A percentile compares a stretch with the other conserved stretches of the same genome.
These are phyloP conservation scores for Linnemannia zychae DNA, from an alignment of 192 early-diverging fungal species.

Conservation along the genomic window DNA sequence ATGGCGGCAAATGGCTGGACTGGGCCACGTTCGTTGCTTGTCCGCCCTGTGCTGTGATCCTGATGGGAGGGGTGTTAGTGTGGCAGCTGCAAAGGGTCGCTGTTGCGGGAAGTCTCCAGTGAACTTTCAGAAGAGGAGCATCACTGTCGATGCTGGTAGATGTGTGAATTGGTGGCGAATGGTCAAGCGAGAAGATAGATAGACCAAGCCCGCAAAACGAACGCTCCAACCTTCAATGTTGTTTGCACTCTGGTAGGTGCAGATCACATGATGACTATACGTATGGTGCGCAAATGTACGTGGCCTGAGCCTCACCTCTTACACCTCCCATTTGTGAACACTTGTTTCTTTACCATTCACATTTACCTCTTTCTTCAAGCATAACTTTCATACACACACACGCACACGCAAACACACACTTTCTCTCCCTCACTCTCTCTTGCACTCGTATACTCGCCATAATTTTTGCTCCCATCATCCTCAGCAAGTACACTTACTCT, in stretches of 20 bases:
- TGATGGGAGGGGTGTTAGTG: neutral
- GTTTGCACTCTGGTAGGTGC: neutral
- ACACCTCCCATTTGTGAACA: no score
- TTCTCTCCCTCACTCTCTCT: neutral
- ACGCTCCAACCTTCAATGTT: neutral
- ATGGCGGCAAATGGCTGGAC: slow-evolving; percentile 8
- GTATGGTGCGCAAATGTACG: no score
- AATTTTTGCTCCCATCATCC: neutral
- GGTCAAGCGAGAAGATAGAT: neutral
- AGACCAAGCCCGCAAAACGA: neutral
- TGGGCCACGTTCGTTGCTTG: slow-evolving; percentile 3
- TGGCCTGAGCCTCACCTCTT: no score
- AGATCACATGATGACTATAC: no score
- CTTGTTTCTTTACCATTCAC: no score
- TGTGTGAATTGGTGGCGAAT: slow-evolving; percentile 8
- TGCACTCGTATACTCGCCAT: no score
- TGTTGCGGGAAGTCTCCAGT: neutral
- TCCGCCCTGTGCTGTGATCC: slow-evolving; percentile 7
- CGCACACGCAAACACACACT: no score
- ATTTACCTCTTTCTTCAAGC: no score
- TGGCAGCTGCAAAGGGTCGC: neutral
- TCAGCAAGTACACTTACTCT: neutral
- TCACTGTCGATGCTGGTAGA: neutral
- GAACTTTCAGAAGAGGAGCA: neutral
- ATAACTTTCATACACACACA: no score